phyloP scores from a whole-genome alignment of 2,329 filamentous ascomycete species.

The Neurospora sp. region DNA sequence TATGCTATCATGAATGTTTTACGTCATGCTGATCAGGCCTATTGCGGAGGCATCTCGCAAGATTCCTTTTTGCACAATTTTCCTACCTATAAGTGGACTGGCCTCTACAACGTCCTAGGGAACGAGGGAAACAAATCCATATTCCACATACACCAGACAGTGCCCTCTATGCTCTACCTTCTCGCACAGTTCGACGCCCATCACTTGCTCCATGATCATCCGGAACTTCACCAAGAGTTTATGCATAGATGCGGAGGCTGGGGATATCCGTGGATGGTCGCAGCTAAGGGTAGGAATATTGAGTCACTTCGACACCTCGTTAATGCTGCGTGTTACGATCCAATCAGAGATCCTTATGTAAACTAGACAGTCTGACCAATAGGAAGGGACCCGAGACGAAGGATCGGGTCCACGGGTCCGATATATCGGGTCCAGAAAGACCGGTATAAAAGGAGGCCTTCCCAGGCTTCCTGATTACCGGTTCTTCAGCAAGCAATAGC shows the following conservation, averaged over 20 bases:
- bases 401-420: no score
- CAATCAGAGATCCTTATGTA: no score
- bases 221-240: neutral
- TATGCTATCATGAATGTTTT: neutral
- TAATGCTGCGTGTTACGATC: neutral
- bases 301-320: neutral
- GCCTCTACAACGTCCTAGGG: neutral
- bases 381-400: no score
- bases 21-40: neutral
- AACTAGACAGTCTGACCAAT: no score
- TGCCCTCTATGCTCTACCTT: neutral
- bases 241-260: neutral
- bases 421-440: no score
- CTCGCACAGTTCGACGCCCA: neutral
- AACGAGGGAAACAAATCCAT: no score
- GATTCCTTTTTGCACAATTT: neutral
- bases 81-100: neutral
- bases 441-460: no score
- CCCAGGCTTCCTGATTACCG: no score
- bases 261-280: neutral
- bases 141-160: neutral
- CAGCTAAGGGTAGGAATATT: fast-evolving
- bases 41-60: neutral
- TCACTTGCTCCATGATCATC: neutral
- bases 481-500: no score